Percentiles rank a stretch among this genome's conserved stretches.
phyloP scores from a whole-genome alignment of 2,329 filamentous ascomycete species.

The Paradendryphiella salina region DNA sequence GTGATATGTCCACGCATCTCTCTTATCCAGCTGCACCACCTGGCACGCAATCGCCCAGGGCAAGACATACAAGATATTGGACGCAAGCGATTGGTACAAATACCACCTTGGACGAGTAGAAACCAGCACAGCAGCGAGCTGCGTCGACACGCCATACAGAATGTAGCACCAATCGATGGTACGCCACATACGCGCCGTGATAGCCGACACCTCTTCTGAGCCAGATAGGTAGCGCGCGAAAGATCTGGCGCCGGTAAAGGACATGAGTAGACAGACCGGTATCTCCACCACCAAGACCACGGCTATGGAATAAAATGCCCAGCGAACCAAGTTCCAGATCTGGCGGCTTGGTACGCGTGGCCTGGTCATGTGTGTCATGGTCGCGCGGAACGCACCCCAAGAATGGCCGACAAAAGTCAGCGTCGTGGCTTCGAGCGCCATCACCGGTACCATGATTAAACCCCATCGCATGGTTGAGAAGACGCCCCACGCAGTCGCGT shows the following conservation, averaged over 20 bases:
- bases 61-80: conserved; percentile 69
- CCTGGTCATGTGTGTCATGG: conserved; percentile 7
- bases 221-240: conserved; percentile 67
- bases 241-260: conserved; percentile 59
- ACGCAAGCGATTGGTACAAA: conserved; percentile 66
- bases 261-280: conserved; percentile 65
- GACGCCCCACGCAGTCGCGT: conserved; percentile 73
- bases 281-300: conserved; percentile 64
- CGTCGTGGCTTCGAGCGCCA: conserved; percentile 66
- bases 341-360: conserved; percentile 36
- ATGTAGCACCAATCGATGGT: conserved; percentile 65
- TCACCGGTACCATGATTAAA: conserved; percentile 72
- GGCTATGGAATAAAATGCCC: conserved; percentile 57
- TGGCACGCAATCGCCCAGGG: conserved; percentile 70
- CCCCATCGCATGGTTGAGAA: conserved; percentile 77
- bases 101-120: conserved; percentile 69
- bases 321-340: conserved; percentile 51
- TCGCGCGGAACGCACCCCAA: conserved; percentile 56
- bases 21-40: conserved; percentile 40
- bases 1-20: conserved; percentile 69
- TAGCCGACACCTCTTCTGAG: conserved; percentile 60
- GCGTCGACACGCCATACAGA: conserved; percentile 67
- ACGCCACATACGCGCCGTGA: conserved; percentile 68
- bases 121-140: conserved; percentile 66
- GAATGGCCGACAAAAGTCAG: conserved; percentile 67